These are phyloP conservation scores for Sonneratia caseolaris DNA, from an alignment of 345 rosid species.

Conservation along the genomic window DNA sequence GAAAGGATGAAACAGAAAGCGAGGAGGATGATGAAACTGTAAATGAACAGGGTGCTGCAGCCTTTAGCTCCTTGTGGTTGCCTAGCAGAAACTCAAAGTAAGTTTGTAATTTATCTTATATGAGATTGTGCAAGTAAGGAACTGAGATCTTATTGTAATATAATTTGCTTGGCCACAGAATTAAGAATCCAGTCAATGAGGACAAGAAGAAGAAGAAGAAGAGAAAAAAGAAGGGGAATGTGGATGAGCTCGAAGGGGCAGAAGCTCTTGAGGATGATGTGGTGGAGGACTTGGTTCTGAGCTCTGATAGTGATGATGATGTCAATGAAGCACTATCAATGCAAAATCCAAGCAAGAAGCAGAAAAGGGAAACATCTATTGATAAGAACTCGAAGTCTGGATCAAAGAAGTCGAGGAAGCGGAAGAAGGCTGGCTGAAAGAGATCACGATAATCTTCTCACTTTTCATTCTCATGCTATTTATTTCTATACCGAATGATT, in stretches of 20 bases:
- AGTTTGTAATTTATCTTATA: constrained; percentile 11
- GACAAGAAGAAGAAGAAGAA: constrained; percentile 31
- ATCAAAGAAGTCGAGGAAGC: constrained; percentile 21
- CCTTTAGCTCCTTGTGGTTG: constrained; percentile 81
- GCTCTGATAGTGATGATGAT: constrained; percentile 46
- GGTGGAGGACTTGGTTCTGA: constrained; percentile 76
- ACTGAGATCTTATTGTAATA: neutral
- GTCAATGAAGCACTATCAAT: constrained; percentile 7
- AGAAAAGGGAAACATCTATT: constrained; percentile 9
- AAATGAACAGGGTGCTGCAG: constrained; percentile 41
- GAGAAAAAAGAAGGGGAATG: constrained; percentile 31
- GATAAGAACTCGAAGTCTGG: constrained; percentile 14
- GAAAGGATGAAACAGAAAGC: constrained; percentile 22
- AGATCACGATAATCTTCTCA: neutral
- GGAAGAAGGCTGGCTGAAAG: constrained; percentile 14
- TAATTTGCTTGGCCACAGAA: constrained; percentile 24
- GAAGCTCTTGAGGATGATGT: constrained; percentile 59
- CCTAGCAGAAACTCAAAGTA: constrained; percentile 63
- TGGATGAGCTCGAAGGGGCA: constrained; percentile 19
- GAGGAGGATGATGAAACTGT: constrained; percentile 49
- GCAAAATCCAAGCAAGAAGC: constrained; percentile 19
- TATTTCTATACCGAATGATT: neutral
- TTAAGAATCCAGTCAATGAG: constrained; percentile 33
- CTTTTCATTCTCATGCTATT: neutral
- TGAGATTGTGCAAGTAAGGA: neutral